Evolutionary conservation across 805 yeast species (phyloP).

Genomic region (Ogataea nakhonphanomensis): DNA sequence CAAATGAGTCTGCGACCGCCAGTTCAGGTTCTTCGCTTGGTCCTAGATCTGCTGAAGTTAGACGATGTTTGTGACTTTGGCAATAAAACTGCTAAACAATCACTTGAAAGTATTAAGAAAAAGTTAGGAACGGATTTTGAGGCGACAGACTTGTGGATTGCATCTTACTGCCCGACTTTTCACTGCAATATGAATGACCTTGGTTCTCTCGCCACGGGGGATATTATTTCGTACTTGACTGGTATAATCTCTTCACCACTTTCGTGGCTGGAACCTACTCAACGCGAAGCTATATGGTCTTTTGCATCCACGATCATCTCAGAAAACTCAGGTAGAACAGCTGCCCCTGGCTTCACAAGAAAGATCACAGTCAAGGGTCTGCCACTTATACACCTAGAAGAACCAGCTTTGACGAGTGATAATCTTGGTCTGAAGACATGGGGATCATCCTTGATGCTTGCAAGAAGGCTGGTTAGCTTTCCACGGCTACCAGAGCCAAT

Average conservation of each 20-base stretch:
- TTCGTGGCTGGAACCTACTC: conserved; percentile 39
- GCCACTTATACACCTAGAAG: conserved; percentile 48
- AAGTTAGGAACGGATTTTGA: conserved; percentile 29
- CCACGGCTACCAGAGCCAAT: conserved; percentile 33
- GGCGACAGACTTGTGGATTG: conserved; percentile 44
- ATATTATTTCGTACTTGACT: conserved; percentile 47
- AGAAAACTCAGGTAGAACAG: conserved; percentile 81
- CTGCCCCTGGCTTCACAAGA: conserved; percentile 69
- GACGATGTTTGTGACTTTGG: conserved; percentile 50
- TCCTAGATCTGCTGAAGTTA: conserved; percentile 49
- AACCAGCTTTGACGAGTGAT: conserved; percentile 85
- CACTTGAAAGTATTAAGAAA: conserved; percentile 27
- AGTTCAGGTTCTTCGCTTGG: conserved; percentile 37
- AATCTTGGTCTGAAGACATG: conserved; percentile 90
- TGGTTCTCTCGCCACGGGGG: conserved; percentile 16
- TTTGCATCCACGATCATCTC: conserved; percentile 65
- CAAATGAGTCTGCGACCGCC: conserved; percentile 45
- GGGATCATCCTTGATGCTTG: conserved; percentile 83
- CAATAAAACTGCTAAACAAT: conserved; percentile 10
- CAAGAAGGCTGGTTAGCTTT: conserved; percentile 43
- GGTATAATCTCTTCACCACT: conserved; percentile 47
- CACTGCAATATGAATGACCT: conserved; percentile 15
- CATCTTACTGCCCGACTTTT: conserved; percentile 33
- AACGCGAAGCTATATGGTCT: conserved; percentile 42
- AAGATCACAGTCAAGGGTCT: conserved; percentile 42